Evolutionary conservation across 148 eudicot genomes (phyloP), one percentile per base, ranked within the genome.

Genomic region (Spergularia marina): DNA sequence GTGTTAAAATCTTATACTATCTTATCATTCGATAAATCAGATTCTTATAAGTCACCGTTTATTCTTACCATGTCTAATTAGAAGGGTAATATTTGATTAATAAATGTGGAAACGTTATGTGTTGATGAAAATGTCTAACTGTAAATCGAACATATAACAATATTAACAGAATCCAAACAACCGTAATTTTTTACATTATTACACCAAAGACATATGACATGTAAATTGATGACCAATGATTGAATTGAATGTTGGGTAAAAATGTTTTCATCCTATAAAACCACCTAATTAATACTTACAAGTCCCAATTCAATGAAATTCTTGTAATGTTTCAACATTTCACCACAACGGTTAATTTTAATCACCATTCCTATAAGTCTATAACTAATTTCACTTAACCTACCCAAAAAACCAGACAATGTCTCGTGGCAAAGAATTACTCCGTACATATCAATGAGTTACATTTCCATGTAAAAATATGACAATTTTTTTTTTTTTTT

Each of bases 271-370:
- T 36, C 12, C 21, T 13, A 52, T 74, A 44, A 44, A 44, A 21
- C 64, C 12, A 55, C 9, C 13, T 20, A 6, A 23, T 4, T 3
- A 61, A 18, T 41, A 30, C 2, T 30, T 30, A n/a, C 36, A 1
- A 74, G 78, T 68, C 78, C 60, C 68, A 79, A 41, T 70, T 61
- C 78, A 56, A 44, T 44, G 68, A 5, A 61, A 68, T 60, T n/a
- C 2, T 34, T 23, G 16, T 25, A 5, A 11, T 12, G 13, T 7
- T 8, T 36, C 13, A 17, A 4, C 36, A 66, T 70, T 25, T 25
- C 36, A 3, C 36, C 36, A 16, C 36, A 51, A 21, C 52, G 34
- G 21, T 68, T 51, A 74, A 30, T 7, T 7, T 39, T 52, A 18
- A 25, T 8, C 65, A 47, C 72, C 76, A 74, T 20, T 62, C 67